Percentiles rank a stretch among this genome's conserved stretches.
Conservation (phyloP, 1,139 yeast genomes). For the Debaryomyces nepalensis region DNA sequence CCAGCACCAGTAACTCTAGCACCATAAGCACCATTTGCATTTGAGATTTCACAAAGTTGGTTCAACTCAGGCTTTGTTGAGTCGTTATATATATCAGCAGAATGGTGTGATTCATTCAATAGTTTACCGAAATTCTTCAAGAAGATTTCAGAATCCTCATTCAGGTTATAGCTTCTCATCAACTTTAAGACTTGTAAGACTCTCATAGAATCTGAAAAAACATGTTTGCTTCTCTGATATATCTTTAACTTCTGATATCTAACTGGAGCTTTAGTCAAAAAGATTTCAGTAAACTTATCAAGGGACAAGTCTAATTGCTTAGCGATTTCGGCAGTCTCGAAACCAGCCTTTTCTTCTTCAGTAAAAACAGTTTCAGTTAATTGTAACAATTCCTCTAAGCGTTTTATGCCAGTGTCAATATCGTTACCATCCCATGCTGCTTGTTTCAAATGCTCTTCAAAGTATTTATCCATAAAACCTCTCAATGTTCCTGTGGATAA, state of each 20-base stretch:
- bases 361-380: slow-evolving; percentile 43
- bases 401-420: slow-evolving; percentile 46
- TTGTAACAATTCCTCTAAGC: slow-evolving; percentile 45
- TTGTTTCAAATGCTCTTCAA: slow-evolving; percentile 35
- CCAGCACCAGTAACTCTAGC: slow-evolving; percentile 84
- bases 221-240: slow-evolving; percentile 65
- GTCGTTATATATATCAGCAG: slow-evolving; percentile 53
- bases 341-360: slow-evolving; percentile 47
- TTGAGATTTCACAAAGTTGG: slow-evolving; percentile 57
- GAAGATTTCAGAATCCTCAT: slow-evolving; percentile 31
- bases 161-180: slow-evolving; percentile 27
- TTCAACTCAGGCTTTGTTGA: slow-evolving; percentile 62
- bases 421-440: slow-evolving; percentile 53
- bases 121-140: slow-evolving; percentile 52
- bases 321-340: slow-evolving; percentile 56
- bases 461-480: slow-evolving; percentile 63
- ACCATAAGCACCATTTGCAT: slow-evolving; percentile 61
- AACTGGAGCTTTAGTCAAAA: slow-evolving; percentile 60
- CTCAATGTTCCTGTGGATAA: slow-evolving; percentile 65
- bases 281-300: slow-evolving; percentile 49
- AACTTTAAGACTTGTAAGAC: slow-evolving; percentile 57
- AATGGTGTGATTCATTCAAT: slow-evolving; percentile 64
- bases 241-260: slow-evolving; percentile 58
- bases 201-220: slow-evolving; percentile 64
- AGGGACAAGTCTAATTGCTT: slow-evolving; percentile 43